Evolutionary conservation across 108 stramenopile species (phyloP), one percentile per base, ranked within the genome.

Genomic region (Nannochloropsis granulata): DNA sequence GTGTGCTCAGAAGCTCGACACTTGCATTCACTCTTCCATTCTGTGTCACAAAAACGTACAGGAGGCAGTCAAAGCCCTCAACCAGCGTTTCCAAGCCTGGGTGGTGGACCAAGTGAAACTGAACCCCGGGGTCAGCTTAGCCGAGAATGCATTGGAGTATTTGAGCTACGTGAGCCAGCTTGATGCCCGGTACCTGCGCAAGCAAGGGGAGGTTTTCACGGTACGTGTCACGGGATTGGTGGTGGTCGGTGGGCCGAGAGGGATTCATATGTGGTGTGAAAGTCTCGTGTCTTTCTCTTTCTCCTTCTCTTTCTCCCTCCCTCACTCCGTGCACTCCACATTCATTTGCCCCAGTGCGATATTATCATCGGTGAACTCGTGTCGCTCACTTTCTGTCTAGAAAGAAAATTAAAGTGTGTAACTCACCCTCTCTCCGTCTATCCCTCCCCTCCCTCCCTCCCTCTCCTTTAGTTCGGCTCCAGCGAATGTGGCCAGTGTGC

Each of bases 401-500:
- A 5, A 34, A 34, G 34, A 34, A 34, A 3, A 5, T 34, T 34
- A 5, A 34, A 34, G 34, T 3, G 34, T 34, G 34, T 34, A 34
- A 34, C 5, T 34, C 34, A 34, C 34, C 34, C 34, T 34, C 34
- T 34, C 34, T 34, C 34, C 34, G 34, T 34, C 34, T 34, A 1
- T 34, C 5, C 34, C 34, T 5, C 34, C n/a, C 56, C 56, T 71
- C 56, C 34, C 56, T 71, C 56, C 56, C n/a, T 71, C 56, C 56
- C 56, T n/a, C n/a, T 71, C 21, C 56, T n/a, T 71, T n/a, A 71
- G 56, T 93, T 89, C 44, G 93, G 93, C 19, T 79, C 56, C 24
- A 91, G 91, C 43, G 92, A 93, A 43, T 87, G 91, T 56, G 91
- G 91, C 21, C 93, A 93, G 79, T 82, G 93, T 24, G 93, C 92